A percentile compares a stretch with the other conserved stretches of the same genome.
Conservation (phyloP, 2,329 filamentous ascomycete species). For the Setomelanomma holmii region DNA sequence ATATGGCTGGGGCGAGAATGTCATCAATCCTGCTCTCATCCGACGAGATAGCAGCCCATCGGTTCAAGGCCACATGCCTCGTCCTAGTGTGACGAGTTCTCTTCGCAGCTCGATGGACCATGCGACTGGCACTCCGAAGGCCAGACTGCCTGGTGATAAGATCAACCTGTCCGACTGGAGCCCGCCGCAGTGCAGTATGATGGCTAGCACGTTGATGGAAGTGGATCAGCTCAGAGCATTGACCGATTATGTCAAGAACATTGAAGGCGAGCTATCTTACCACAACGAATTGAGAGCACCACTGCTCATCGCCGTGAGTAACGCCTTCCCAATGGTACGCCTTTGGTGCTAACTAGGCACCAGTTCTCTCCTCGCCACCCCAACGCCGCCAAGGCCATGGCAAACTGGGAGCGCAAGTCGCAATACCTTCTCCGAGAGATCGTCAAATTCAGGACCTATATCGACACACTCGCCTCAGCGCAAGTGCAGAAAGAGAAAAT, state of each 20-base stretch:
- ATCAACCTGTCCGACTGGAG: constrained; percentile 86
- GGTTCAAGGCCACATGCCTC: constrained; percentile 45
- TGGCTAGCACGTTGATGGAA: constrained; percentile 79
- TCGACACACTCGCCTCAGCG: constrained; percentile 80
- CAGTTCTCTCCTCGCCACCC: constrained; percentile 82
- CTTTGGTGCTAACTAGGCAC: constrained; percentile 15
- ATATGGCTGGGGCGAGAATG: constrained; percentile 90
- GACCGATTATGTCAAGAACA: constrained; percentile 78
- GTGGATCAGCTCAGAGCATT: constrained; percentile 80
- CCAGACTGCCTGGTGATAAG: constrained; percentile 82
- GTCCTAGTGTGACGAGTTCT: constrained; percentile 66
- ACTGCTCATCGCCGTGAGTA: constrained; percentile 78
- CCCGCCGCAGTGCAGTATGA: constrained; percentile 88
- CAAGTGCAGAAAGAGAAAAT: constrained; percentile 74
- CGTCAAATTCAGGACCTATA: constrained; percentile 95
- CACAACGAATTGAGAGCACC: constrained; percentile 89
- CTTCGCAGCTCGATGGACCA: constrained; percentile 66
- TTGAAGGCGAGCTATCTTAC: constrained; percentile 82
- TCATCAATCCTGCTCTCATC: constrained; percentile 68
- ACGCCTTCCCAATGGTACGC: neutral
- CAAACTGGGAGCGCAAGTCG: constrained; percentile 97
- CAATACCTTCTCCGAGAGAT: constrained; percentile 91
- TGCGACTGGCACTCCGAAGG: constrained; percentile 62
- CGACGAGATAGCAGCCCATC: constrained; percentile 46
- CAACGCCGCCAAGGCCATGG: constrained; percentile 84